Base-by-base conservation (phyloP, 2,329 filamentous ascomycete species). In the Scolecobasidium constrictum region DNA sequence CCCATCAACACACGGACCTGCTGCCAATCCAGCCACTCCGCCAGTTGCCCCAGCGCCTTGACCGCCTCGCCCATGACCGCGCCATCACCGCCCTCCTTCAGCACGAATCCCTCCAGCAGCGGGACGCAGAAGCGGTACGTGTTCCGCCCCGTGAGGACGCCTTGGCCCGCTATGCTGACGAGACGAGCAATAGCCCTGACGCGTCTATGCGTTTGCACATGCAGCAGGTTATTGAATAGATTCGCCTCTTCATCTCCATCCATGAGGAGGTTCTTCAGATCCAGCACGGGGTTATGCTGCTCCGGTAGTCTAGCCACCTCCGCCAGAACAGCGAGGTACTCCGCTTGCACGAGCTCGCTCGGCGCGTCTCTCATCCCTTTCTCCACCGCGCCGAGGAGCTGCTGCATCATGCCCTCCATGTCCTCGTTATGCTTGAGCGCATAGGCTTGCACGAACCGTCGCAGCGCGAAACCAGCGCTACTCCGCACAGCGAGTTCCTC, bases 151-250 rank as follows among this genome's bases (percentile, higher is more conserved):
- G 74, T 74, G 46, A 98, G 67, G 12, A 12, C 17, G 13, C 44
- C 45, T 38, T 77, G 70, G 11, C 75, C 71, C 44, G 85, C 84
- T 48, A 82, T 81, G 6, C 72, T 66, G 44, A 83, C 79, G 11
- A 98, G 69, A 44, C 86, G 73, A 46, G 84, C 79, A 28, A 98
- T 67, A 3, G 92, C 88, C 51, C 88, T 82, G 42, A 93, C 71
- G 53, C 94, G 84, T 49, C 86, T 80, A 46, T 92, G 81, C 26
- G 87, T 81, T 40, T 94, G 87, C 38, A 94, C 90, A 55, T 92
- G 88, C 26, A 96, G 68, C 35, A 96, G 78, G 53, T 96, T 94
- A 60, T 77, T 83, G 67, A 96, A 98, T 66, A 98, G 95, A 1
- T 85, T 84, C 9, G 78, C 76, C 53, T 85, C 83, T 37, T 88